Conservation (phyloP, 192 early-diverging fungal species). For the Irineochytrium annulatum region DNA sequence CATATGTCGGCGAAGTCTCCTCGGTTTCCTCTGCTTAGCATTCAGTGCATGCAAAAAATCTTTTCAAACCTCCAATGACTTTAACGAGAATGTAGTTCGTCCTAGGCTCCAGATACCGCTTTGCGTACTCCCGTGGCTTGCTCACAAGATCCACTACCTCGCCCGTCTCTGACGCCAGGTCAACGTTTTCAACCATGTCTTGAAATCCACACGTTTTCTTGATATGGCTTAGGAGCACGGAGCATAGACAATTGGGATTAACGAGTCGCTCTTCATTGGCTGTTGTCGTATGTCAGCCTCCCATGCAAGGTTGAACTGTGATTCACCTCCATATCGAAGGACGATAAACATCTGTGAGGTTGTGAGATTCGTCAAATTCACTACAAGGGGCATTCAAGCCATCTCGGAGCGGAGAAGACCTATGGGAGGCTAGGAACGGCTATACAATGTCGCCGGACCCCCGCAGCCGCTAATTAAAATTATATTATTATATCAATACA, state of each 20-base stretch:
- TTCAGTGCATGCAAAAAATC: background rate
- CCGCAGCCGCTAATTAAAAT: no score
- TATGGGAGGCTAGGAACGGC: no score
- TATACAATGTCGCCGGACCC: no score
- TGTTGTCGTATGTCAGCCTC: no score
- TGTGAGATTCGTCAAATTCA: no score
- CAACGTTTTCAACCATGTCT: conserved; percentile 32
- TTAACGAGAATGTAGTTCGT: conserved; percentile 61
- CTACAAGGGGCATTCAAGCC: no score
- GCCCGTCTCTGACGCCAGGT: conserved; percentile 49
- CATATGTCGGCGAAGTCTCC: conserved; percentile 33
- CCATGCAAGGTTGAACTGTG: no score
- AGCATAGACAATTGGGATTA: conserved; percentile 46
- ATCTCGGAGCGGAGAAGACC: no score
- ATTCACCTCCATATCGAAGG: no score
- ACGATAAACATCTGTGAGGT: no score
- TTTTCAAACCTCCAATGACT: conserved; percentile 43
- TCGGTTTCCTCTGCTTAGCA: conserved; percentile 35
- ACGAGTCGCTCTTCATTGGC: conserved; percentile 49
- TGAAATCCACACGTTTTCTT: conserved; percentile 35
- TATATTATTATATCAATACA: no score
- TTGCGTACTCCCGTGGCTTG: conserved; percentile 53
- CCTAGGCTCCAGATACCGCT: conserved; percentile 44
- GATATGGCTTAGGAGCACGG: conserved; percentile 44
- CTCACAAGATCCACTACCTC: conserved; percentile 49